Percentiles rank a stretch among this genome's conserved stretches.
Conservation (phyloP, 495 filamentous ascomycete genomes). For the Trypethelium eluteriae region DNA sequence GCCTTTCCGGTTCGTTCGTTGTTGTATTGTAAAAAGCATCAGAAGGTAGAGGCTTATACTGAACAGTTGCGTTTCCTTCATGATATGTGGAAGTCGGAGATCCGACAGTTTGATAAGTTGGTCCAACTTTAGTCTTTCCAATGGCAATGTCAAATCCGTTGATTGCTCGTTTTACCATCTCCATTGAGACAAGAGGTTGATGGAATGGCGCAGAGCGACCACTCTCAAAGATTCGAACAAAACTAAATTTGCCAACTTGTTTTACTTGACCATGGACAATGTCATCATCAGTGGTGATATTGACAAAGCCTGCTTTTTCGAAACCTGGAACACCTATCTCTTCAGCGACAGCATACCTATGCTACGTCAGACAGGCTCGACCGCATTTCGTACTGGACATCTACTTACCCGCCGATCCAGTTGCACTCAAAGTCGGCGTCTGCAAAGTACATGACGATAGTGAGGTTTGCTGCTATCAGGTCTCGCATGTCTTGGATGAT, state of each 20-base stretch:
- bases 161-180: conserved; percentile 53
- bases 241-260: conserved; percentile 61
- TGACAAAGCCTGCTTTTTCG: conserved; percentile 44
- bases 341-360: conserved; percentile 33
- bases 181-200: conserved; percentile 52
- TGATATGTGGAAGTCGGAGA: conserved; percentile 45
- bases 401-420: conserved; percentile 48
- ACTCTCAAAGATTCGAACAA: conserved; percentile 60
- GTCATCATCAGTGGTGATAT: conserved; percentile 48
- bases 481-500: conserved; percentile 45
- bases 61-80: conserved; percentile 52
- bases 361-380: neutral
- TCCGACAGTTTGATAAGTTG: conserved; percentile 44
- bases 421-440: conserved; percentile 59
- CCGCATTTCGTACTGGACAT: conserved; percentile 1
- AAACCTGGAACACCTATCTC: conserved; percentile 43
- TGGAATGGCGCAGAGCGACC: conserved; percentile 67
- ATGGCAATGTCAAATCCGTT: conserved; percentile 53
- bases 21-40: conserved; percentile 51
- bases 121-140: conserved; percentile 37
- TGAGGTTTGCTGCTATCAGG: conserved; percentile 44
- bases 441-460: conserved; percentile 50
- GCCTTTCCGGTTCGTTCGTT: conserved; percentile 37
- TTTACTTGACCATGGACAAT: conserved; percentile 58
- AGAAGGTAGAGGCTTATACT: conserved; percentile 41